These are phyloP conservation scores for Lepidium africanum DNA, from an alignment of 345 rosid species.

Conservation along the genomic window DNA sequence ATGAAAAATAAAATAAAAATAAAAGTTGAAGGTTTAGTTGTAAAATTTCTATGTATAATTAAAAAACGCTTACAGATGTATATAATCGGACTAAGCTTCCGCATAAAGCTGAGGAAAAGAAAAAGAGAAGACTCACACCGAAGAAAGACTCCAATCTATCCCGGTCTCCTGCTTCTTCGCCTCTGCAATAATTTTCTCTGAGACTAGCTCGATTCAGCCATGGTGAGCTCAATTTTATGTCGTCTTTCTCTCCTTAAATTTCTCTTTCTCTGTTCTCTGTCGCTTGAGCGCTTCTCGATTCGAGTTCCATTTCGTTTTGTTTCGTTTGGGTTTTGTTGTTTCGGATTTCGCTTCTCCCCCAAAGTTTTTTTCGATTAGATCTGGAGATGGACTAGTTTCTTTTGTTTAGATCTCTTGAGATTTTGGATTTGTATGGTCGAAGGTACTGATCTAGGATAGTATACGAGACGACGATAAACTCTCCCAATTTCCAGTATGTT, in stretches of 20 bases:
- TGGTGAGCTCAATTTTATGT: constrained; percentile 21
- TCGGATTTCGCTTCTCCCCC: background rate
- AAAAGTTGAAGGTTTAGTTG: too few relatives aligned
- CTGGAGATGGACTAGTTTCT: constrained; percentile 1
- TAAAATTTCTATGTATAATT: background rate
- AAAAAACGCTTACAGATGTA: background rate
- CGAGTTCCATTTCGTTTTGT: constrained; percentile 6
- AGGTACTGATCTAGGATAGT: constrained; percentile 1
- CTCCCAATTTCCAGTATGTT: background rate
- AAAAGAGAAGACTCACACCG: constrained; percentile 7
- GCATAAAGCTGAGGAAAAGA: constrained; percentile 10
- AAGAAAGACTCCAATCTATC: constrained; percentile 12
- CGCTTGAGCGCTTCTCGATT: constrained; percentile 13
- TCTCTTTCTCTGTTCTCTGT: background rate
- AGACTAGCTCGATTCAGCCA: constrained; percentile 9
- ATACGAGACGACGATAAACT: background rate
- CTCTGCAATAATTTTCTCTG: background rate
- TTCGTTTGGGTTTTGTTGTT: constrained; percentile 1
- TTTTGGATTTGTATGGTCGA: background rate
- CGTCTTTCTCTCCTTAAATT: background rate
- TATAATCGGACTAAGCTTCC: constrained; percentile 20
- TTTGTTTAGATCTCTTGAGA: constrained; percentile 27
- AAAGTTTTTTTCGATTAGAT: background rate
- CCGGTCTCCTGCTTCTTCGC: constrained; percentile 6
- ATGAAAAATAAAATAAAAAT: too few relatives aligned